Base-by-base conservation (phyloP, 352 stramenopile species). In the Globisporangium echinulatum region DNA sequence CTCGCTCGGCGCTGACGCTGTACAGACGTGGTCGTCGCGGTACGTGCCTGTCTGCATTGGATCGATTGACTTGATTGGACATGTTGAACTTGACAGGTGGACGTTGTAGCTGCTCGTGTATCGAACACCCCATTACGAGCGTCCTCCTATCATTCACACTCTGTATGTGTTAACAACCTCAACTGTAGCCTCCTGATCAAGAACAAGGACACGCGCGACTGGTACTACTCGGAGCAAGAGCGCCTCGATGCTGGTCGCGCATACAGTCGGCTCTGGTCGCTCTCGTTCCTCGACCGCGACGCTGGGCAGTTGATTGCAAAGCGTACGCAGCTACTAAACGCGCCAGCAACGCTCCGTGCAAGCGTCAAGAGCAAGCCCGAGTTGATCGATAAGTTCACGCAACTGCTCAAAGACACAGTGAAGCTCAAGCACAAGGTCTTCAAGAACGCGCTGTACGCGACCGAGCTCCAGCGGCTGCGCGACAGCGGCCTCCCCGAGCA, bases 341-440 rank as follows among this genome's bases (percentile, higher is more conserved):
- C 86, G 4, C 86, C 86, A 7, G 63, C 67, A 39, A 89, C 79
- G 11, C 68, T 95, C 51, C 71, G 71, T 1, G 69, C 77, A 2
- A 77, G 63, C 25, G 71, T 74, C 1, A 95, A 92, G 58, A 87
- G 85, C 57, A 95, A 95, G 65, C 72, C 71, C 0, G 84, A 92
- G 62, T 58, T 94, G 52, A 90, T 95, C 36, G 82, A 92, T 70
- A 90, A 87, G 63, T 95, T 94, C 57, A 91, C 81, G 15, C 78
- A 89, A 38, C 58, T 95, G 36, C 56, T 95, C n/a, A 95, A 95
- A 44, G 84, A 95, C 46, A 74, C 78, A 0, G 86, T 95, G 42
- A 92, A 94, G 59, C 71, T 94, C 37, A 91, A 92, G 61, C 86
- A 94, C 72, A 95, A 95, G 67, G 75, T 95, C 52, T 95, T 94